Percentiles rank a stretch among this genome's conserved stretches.
Evolutionary conservation across 1,139 yeast species (phyloP).

Genomic region (Blastobotrys ciferrii): DNA sequence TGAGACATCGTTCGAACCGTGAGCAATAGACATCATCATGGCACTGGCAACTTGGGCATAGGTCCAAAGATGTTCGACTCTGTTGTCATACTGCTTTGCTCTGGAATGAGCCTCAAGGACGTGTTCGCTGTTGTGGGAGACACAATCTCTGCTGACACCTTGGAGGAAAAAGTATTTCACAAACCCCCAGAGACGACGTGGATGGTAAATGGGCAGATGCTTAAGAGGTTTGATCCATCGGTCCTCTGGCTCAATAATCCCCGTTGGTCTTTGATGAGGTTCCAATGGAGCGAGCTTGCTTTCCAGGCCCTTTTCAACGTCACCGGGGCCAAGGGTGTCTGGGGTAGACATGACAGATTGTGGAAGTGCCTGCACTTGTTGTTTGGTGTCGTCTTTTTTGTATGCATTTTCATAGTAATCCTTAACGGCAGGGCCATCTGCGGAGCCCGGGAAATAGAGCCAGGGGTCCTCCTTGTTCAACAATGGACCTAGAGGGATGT

Average conservation of each 20-base stretch:
- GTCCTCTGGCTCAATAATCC: conserved; percentile 7
- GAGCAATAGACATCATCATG: conserved; percentile 78
- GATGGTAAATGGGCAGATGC: conserved; percentile 21
- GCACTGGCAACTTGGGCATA: conserved; percentile 73
- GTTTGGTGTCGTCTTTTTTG: background rate
- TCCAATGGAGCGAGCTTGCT: conserved; percentile 11
- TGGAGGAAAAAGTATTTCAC: conserved; percentile 51
- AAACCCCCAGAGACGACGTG: conserved; percentile 54
- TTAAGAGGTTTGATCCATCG: conserved; percentile 12
- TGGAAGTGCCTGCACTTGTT: background rate
- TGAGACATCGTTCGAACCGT: conserved; percentile 74
- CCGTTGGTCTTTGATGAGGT: conserved; percentile 7
- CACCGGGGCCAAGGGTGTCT: conserved; percentile 12
- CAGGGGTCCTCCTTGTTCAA: conserved; percentile 27
- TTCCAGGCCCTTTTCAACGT: conserved; percentile 14
- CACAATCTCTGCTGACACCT: conserved; percentile 66
- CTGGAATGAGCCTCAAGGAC: conserved; percentile 52
- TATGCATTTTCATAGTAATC: conserved; percentile 7
- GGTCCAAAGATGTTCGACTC: conserved; percentile 68
- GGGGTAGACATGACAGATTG: background rate
- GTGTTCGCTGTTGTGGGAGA: conserved; percentile 48
- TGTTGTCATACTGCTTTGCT: conserved; percentile 68
- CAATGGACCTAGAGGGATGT: conserved; percentile 56
- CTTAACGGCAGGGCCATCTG: conserved; percentile 1
- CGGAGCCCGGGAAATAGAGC: background rate